Conservation (phyloP, 2,329 filamentous ascomycete genomes). For the Tolypocladium paradoxum region DNA sequence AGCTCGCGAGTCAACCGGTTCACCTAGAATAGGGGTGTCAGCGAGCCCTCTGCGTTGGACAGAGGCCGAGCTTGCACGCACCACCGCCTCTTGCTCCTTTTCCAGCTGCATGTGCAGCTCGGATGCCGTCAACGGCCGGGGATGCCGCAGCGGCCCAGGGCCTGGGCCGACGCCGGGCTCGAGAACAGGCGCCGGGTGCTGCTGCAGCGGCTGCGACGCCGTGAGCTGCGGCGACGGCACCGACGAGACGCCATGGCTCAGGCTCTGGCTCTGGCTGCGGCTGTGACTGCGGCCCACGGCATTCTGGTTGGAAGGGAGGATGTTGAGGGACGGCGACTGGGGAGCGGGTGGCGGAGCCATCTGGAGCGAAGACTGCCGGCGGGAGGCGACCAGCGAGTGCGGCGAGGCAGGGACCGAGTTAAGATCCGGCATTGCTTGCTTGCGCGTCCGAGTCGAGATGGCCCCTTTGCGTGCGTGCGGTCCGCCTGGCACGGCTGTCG, state of each 20-base stretch:
- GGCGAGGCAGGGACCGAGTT: constrained; percentile 44
- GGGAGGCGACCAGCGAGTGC: constrained; percentile 28
- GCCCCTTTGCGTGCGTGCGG: not conserved
- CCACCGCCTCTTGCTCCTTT: constrained; percentile 90
- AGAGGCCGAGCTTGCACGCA: constrained; percentile 29
- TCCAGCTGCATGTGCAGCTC: constrained; percentile 85
- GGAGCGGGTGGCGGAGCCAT: constrained; percentile 29
- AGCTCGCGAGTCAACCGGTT: constrained; percentile 90
- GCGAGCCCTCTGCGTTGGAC: not conserved
- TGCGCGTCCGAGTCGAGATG: not conserved
- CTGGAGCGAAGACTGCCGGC: constrained; percentile 33
- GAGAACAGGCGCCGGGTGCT: constrained; percentile 19
- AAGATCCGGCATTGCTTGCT: constrained; percentile 41
- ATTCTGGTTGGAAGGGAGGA: constrained; percentile 46
- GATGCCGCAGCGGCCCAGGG: constrained; percentile 71
- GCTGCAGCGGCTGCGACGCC: constrained; percentile 13
- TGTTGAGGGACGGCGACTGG: constrained; percentile 36
- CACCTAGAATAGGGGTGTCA: constrained; percentile 41
- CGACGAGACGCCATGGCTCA: constrained; percentile 16
- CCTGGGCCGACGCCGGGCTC: constrained; percentile 40
- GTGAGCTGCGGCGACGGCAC: constrained; percentile 14
- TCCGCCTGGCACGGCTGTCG: not conserved
- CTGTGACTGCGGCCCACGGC: constrained; percentile 26
- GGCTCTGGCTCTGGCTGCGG: constrained; percentile 5
- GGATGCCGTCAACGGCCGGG: constrained; percentile 74